Conservation (phyloP, 2,329 filamentous ascomycete species). For the Penicillium thymicola region DNA sequence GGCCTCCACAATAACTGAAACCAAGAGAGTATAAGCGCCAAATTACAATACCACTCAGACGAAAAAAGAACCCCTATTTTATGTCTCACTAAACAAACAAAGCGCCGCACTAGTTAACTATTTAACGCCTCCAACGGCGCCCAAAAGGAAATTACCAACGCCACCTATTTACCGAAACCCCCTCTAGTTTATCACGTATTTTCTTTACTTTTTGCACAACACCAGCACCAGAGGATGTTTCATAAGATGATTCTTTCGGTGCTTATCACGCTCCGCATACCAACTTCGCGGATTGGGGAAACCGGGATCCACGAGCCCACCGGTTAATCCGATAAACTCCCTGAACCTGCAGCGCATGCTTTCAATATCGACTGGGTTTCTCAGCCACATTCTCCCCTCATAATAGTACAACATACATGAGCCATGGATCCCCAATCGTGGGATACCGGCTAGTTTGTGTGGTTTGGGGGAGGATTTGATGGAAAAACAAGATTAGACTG, state of each 20-base stretch:
- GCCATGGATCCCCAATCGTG: background rate
- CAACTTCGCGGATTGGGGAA: background rate
- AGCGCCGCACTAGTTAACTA: background rate
- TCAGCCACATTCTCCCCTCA: too few relatives aligned
- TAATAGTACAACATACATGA: background rate
- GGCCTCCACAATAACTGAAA: background rate
- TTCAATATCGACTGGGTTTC: background rate
- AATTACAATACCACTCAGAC: background rate
- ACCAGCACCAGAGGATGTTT: background rate
- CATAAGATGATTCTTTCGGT: too few relatives aligned
- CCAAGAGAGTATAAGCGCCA: background rate
- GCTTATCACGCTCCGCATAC: background rate
- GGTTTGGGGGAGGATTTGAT: background rate
- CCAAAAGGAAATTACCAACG: background rate
- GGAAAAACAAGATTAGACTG: background rate
- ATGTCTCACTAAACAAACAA: background rate
- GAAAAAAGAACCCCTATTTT: background rate
- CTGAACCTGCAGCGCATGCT: background rate
- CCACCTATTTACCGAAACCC: background rate
- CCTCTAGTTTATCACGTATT: background rate
- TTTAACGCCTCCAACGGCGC: background rate
- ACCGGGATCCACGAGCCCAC: background rate
- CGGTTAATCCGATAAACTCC: too few relatives aligned
- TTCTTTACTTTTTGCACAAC: background rate
- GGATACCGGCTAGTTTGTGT: background rate